phyloP scores from a whole-genome alignment of 2,329 filamentous ascomycete genomes.

The Arthroderma uncinatum region DNA sequence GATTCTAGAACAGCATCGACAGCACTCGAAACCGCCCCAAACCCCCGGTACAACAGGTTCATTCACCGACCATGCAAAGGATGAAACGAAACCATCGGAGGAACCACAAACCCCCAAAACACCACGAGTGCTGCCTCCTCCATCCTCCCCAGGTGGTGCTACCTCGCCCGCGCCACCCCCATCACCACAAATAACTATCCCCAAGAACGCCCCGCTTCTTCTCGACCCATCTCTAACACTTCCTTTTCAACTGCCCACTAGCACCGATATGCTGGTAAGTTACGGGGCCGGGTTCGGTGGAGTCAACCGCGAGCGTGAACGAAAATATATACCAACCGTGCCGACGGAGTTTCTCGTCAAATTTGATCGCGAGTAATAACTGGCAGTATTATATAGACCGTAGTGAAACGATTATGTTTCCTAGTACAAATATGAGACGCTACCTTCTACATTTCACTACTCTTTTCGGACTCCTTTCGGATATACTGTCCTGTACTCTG shows the following conservation, averaged over 20 bases:
- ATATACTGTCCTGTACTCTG: background rate
- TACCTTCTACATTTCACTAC: background rate
- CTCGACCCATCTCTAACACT: conserved; percentile 85
- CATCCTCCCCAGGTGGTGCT: background rate
- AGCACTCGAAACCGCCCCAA: conserved; percentile 24
- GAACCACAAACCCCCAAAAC: conserved; percentile 10
- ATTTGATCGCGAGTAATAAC: conserved; percentile 48
- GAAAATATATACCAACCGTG: conserved; percentile 92
- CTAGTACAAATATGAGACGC: background rate
- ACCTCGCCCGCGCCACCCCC: conserved; percentile 6
- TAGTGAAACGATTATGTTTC: background rate
- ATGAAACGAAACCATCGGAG: background rate
- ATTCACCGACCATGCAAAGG: conserved; percentile 9
- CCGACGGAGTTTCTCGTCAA: conserved; percentile 87
- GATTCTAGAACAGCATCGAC: conserved; percentile 17
- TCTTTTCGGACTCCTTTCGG: background rate
- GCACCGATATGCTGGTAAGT: conserved; percentile 91
- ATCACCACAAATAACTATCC: conserved; percentile 14
- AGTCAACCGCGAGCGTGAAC: conserved; percentile 76
- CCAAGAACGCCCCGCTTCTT: conserved; percentile 42
- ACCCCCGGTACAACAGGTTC: background rate
- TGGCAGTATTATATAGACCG: background rate
- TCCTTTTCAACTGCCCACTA: conserved; percentile 88
- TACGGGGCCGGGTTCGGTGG: conserved; percentile 94
- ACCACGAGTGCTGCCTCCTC: conserved; percentile 7